A percentile compares a stretch with the other conserved stretches of the same genome.
Conservation (phyloP, 495 filamentous ascomycete genomes). For the Xylona heveae region DNA sequence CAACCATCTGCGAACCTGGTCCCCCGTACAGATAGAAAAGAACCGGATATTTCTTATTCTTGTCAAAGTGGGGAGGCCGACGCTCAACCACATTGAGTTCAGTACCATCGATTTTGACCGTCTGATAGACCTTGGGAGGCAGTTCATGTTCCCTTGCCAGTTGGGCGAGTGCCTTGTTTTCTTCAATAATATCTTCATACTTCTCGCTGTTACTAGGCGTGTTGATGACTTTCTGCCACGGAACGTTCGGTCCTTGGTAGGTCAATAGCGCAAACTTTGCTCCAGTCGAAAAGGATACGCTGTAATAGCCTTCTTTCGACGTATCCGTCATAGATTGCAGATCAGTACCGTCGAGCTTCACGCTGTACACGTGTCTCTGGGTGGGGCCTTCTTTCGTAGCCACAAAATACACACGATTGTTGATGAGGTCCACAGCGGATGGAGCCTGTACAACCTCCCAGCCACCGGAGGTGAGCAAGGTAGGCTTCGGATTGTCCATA, state of each 20-base stretch:
- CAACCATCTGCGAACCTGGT: conserved; percentile 70
- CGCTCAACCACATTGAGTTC: conserved; percentile 75
- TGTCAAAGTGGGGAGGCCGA: conserved; percentile 76
- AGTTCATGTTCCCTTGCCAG: conserved; percentile 57
- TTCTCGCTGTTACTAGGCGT: conserved; percentile 44
- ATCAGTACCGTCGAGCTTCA: conserved; percentile 57
- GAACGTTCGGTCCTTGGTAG: conserved; percentile 69
- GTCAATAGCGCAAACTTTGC: conserved; percentile 63
- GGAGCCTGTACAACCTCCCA: conserved; percentile 91
- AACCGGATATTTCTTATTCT: conserved; percentile 71
- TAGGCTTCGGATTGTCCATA: conserved; percentile 55
- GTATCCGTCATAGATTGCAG: conserved; percentile 54
- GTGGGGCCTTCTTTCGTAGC: conserved; percentile 73
- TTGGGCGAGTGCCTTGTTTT: conserved; percentile 46
- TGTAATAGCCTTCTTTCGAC: conserved; percentile 61
- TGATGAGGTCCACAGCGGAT: conserved; percentile 64
- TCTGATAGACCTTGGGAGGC: conserved; percentile 68
- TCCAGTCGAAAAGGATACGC: conserved; percentile 64
- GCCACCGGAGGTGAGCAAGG: conserved; percentile 66
- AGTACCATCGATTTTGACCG: conserved; percentile 58
- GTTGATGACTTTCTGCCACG: conserved; percentile 80
- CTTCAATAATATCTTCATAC: conserved; percentile 51
- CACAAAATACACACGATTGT: conserved; percentile 77
- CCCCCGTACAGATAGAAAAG: conserved; percentile 87
- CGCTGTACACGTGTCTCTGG: conserved; percentile 76